Evolutionary conservation across 2,329 filamentous ascomycete species (phyloP), one percentile per base, ranked within the genome.

Genomic region (Trichocomaceae sp.): DNA sequence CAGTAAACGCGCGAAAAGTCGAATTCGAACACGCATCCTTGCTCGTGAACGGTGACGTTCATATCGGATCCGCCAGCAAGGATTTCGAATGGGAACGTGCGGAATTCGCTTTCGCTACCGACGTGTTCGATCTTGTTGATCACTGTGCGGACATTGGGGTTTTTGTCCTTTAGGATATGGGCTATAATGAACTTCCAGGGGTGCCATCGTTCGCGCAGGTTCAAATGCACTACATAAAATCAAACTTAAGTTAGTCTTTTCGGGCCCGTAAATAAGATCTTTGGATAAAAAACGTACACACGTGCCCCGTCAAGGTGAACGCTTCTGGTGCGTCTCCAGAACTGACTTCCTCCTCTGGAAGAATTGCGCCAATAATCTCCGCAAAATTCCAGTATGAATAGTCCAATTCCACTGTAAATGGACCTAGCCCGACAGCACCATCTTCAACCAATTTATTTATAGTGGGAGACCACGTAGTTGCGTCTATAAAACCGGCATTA

Each of bases 1-100:
- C 92, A 99, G 78, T 99, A 99, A 3, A 99, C 93, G 63, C 95
- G 95, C 59, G 87, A 83, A 71, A 95, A 99, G 75, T 99, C 88
- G 71, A 99, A 97, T 54, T 79, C 79, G 75, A 96, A 99, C n/a
- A 79, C 76, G 74, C 93, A 97, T 58, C 84, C 82, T 63, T 88
- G 86, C 73, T 96, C 90, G 60, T 82, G 83, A 51, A 93, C 81
- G 59, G 88, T 83, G 53, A 99, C 93, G 52, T 91, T 84, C 70
- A 96, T 77, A 65, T 97, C 85, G 63, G 90, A 83, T 0, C 83
- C 81, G 0, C 93, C 93, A 1, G 84, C 85, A 0, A 99, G 81
- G 13, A 97, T 81, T 74, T 99, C 93, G 74, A 96, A 97, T 31
- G 81, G 80, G 72, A 99, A 97, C 0, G 93, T 97, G 51, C 93